A percentile compares a stretch with the other conserved stretches of the same genome.
Conservation (phyloP, 2,329 filamentous ascomycete genomes). For the Stagonosporopsis tanaceti region DNA sequence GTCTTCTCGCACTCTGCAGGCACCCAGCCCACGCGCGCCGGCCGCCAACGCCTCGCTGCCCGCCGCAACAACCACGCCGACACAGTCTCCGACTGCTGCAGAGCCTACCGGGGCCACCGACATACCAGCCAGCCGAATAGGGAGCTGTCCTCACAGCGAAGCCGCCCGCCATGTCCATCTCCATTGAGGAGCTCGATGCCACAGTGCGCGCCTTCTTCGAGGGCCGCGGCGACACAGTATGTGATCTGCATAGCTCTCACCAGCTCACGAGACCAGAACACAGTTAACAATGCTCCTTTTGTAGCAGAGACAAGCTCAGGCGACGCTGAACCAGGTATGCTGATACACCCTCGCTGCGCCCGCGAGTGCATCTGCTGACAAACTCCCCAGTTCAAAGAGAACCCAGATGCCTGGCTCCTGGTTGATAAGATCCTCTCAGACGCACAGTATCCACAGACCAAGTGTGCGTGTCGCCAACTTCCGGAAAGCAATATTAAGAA, state of each 20-base stretch:
- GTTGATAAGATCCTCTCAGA: slow-evolving; percentile 97
- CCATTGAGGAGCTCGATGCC: slow-evolving; percentile 94
- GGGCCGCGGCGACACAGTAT: slow-evolving; percentile 89
- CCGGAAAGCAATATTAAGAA: slow-evolving; percentile 23
- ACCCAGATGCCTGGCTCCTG: slow-evolving; percentile 95
- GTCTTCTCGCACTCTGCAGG: slow-evolving; percentile 39
- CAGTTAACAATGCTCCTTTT: slow-evolving; percentile 48
- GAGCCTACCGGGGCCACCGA: slow-evolving; percentile 32
- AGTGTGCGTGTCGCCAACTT: slow-evolving; percentile 69
- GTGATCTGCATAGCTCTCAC: slow-evolving; percentile 43
- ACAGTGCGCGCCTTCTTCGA: slow-evolving; percentile 98
- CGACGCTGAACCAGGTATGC: slow-evolving; percentile 87
- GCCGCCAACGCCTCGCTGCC: slow-evolving; percentile 24
- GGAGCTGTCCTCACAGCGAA: slow-evolving; percentile 46
- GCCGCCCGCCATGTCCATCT: slow-evolving; percentile 64
- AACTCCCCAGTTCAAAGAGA: slow-evolving; percentile 87
- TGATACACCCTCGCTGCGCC: slow-evolving; percentile 20
- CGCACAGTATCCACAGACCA: slow-evolving; percentile 92
- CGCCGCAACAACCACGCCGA: slow-evolving; percentile 11
- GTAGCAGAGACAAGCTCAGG: slow-evolving; percentile 96
- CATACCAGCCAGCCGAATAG: slow-evolving; percentile 36
- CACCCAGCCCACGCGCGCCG: slow-evolving; percentile 34
- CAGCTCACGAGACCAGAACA: slow-evolving; percentile 37
- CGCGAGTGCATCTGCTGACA: slow-evolving; percentile 25
- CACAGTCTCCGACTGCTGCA: slow-evolving; percentile 18